A percentile compares a stretch with the other conserved stretches of the same genome.
Conservation (phyloP, 306 rosid genomes). For the Vigna mungo region DNA sequence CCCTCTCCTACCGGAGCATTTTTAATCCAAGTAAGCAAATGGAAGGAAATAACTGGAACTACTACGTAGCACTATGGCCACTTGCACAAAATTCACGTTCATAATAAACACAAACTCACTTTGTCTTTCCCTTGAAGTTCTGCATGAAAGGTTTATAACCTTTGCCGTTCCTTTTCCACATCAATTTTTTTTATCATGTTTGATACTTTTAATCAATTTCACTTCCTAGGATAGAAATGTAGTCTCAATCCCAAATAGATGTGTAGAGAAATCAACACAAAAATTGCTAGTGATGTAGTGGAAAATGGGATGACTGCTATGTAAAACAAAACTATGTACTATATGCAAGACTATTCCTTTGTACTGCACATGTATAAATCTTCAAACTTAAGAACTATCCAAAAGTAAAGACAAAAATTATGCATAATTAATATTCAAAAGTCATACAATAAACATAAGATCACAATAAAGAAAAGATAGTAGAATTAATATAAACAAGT, state of each 20-base stretch:
- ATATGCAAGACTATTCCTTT: background rate
- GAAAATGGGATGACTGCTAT: background rate
- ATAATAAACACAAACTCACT: background rate
- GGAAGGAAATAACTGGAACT: slow-evolving; percentile 18
- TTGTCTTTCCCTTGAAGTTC: background rate
- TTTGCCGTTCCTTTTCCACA: background rate
- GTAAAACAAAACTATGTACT: background rate
- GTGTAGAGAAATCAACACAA: background rate
- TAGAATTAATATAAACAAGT: background rate
- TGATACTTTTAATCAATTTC: background rate
- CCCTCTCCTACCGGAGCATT: background rate
- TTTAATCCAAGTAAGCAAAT: slow-evolving; percentile 31
- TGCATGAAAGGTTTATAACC: background rate
- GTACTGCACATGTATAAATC: background rate
- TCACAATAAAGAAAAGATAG: background rate
- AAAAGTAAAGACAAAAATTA: background rate
- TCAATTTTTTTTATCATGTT: background rate
- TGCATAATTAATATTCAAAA: background rate
- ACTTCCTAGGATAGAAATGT: background rate
- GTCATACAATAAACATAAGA: background rate
- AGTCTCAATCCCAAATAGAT: background rate
- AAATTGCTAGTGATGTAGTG: background rate
- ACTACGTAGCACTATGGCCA: background rate
- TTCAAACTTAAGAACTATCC: background rate
- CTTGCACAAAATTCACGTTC: slow-evolving; percentile 18